Conservation (phyloP, 495 filamentous ascomycete genomes). For the Penicillium samsonianum region DNA sequence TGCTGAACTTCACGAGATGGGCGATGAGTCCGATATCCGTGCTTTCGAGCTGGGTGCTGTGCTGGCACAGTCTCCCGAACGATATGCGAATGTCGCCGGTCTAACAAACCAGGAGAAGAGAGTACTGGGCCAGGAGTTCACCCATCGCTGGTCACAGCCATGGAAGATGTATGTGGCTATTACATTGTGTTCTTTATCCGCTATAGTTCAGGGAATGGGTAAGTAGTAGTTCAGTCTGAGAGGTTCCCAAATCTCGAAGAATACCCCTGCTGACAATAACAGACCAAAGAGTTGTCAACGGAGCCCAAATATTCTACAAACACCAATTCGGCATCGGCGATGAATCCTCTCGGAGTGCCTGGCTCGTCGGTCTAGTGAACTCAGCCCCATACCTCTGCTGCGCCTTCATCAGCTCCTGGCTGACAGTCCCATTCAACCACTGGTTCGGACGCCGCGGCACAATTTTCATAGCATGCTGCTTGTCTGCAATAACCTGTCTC, state of each 20-base stretch:
- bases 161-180: slow-evolving; percentile 68
- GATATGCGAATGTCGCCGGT: slow-evolving; percentile 54
- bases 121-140: slow-evolving; percentile 62
- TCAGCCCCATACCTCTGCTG: slow-evolving; percentile 72
- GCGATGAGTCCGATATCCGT: slow-evolving; percentile 60
- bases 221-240: slow-evolving; percentile 8
- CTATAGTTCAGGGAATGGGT: slow-evolving; percentile 74
- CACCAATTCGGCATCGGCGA: slow-evolving; percentile 66
- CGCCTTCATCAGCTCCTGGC: slow-evolving; percentile 78
- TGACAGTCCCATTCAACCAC: slow-evolving; percentile 78
- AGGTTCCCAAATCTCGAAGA: neutral
- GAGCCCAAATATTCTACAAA: slow-evolving; percentile 74
- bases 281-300: slow-evolving; percentile 81
- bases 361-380: slow-evolving; percentile 67
- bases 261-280: slow-evolving; percentile 7
- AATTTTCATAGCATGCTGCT: slow-evolving; percentile 73
- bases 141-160: slow-evolving; percentile 74
- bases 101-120: slow-evolving; percentile 58
- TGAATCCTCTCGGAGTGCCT: slow-evolving; percentile 41
- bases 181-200: slow-evolving; percentile 60
- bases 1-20: slow-evolving; percentile 62
- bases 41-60: slow-evolving; percentile 75
- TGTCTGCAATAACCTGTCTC: slow-evolving; percentile 69
- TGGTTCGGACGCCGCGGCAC: slow-evolving; percentile 79
- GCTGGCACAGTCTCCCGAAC: slow-evolving; percentile 60